Evolutionary conservation across 805 yeast genomes (phyloP).

Genomic region (Cyberlindnera nakhonratchasimensis): DNA sequence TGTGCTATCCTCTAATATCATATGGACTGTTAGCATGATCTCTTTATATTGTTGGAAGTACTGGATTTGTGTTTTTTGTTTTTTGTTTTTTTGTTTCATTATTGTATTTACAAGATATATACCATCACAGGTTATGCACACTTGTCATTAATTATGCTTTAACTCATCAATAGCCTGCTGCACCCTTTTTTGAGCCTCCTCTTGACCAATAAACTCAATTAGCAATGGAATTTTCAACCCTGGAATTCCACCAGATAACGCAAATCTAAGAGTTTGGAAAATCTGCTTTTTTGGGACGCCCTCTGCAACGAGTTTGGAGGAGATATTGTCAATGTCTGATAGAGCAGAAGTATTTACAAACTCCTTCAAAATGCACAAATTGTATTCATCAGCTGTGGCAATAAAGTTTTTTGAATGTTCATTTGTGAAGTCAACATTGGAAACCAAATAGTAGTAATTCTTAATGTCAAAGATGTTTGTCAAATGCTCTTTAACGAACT

Average conservation of each 20-base stretch:
- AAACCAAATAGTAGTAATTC: conserved; percentile 48
- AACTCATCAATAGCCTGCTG: conserved; percentile 18
- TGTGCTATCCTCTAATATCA: conserved; percentile 12
- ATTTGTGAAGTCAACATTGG: conserved; percentile 24
- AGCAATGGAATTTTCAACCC: conserved; percentile 66
- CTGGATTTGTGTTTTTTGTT: background rate
- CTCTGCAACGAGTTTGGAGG: conserved; percentile 13
- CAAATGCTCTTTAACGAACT: conserved; percentile 45
- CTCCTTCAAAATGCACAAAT: conserved; percentile 18
- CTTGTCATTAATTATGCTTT: background rate
- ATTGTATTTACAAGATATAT: background rate
- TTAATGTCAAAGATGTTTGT: conserved; percentile 52
- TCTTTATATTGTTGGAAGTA: background rate
- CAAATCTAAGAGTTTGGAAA: conserved; percentile 60
- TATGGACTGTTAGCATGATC: too few relatives aligned
- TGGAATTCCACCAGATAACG: conserved; percentile 64
- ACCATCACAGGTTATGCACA: background rate
- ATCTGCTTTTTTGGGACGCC: conserved; percentile 37
- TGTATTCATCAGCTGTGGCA: conserved; percentile 13
- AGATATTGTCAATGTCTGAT: conserved; percentile 6
- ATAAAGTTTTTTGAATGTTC: conserved; percentile 33
- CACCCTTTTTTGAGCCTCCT: conserved; percentile 31
- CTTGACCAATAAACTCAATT: conserved; percentile 51
- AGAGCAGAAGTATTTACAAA: conserved; percentile 11
- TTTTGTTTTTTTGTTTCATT: background rate